Percentiles rank a stretch among this genome's conserved stretches.
Conservation (phyloP, 1,284 basidiomycete genomes). For the Microbotryum violaceum region DNA sequence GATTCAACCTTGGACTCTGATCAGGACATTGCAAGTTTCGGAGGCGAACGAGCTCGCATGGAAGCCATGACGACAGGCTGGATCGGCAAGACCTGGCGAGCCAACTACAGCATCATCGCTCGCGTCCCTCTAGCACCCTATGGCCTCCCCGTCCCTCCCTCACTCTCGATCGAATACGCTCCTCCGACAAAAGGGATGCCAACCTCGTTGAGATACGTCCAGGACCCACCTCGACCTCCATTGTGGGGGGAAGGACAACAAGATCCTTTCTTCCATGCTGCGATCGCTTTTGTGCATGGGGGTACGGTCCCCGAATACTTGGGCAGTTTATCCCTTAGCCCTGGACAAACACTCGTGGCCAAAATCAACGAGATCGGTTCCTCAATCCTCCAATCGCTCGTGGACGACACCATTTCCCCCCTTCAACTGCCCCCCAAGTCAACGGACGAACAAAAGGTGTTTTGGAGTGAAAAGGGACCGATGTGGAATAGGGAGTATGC, state of each 20-base stretch:
- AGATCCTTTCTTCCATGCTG: conserved; percentile 58
- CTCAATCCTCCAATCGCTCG: conserved; percentile 44
- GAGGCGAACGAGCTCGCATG: conserved; percentile 50
- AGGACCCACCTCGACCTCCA: conserved; percentile 16
- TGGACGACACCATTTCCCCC: conserved; percentile 41
- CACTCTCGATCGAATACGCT: conserved; percentile 3
- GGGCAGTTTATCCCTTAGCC: conserved; percentile 38
- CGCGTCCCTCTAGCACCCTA: conserved; percentile 51
- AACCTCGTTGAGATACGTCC: conserved; percentile 43
- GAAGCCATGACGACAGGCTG: conserved; percentile 57
- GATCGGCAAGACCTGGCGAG: conserved; percentile 73
- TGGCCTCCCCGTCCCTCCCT: conserved; percentile 1
- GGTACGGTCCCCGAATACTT: conserved; percentile 33
- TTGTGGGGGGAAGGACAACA: too few relatives aligned
- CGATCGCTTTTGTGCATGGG: conserved; percentile 66
- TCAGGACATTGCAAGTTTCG: conserved; percentile 6
- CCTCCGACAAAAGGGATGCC: background rate
- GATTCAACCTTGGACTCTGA: conserved; percentile 26
- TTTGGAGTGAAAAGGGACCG: conserved; percentile 70
- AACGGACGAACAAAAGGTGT: conserved; percentile 56
- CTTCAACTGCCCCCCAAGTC: conserved; percentile 58
- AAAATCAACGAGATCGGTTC: conserved; percentile 26
- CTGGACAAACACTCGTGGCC: conserved; percentile 22
- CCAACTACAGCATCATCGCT: conserved; percentile 75
- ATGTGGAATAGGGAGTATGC: conserved; percentile 85